These are phyloP conservation scores for Trichoderma koningii DNA, from an alignment of 2,329 filamentous ascomycete genomes.

Conservation along the genomic window DNA sequence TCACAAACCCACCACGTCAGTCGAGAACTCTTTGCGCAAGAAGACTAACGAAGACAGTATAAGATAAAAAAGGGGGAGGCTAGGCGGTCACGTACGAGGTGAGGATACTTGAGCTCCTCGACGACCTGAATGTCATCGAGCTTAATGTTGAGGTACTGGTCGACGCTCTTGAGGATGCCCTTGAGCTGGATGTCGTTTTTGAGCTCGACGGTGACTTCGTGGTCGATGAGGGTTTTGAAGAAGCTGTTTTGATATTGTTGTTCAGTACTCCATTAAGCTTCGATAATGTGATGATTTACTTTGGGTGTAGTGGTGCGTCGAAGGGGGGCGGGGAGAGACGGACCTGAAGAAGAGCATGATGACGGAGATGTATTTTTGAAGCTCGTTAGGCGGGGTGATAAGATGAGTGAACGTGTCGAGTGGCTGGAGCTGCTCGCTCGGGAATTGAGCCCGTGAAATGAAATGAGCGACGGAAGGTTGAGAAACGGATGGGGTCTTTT, in stretches of 20 bases:
- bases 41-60: too few relatives aligned
- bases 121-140: slow-evolving; percentile 92
- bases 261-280: too few relatives aligned
- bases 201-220: slow-evolving; percentile 95
- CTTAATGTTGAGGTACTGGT: slow-evolving; percentile 99
- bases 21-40: too few relatives aligned
- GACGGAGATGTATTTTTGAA: background rate
- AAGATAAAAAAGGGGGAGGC: too few relatives aligned
- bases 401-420: too few relatives aligned
- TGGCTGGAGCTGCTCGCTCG: too few relatives aligned
- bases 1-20: too few relatives aligned
- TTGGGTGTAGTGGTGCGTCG: too few relatives aligned
- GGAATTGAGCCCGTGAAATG: too few relatives aligned
- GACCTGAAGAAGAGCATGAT: slow-evolving; percentile 52
- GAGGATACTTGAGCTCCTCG: slow-evolving; percentile 92
- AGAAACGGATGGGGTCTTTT: too few relatives aligned
- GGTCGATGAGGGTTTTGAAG: slow-evolving; percentile 98
- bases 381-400: background rate
- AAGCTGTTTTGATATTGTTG: slow-evolving; percentile 59
- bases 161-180: slow-evolving; percentile 92
- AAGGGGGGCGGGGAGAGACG: background rate
- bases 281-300: too few relatives aligned
- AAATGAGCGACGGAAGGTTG: background rate
- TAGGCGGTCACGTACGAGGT: slow-evolving; percentile 80
- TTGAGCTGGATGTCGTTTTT: slow-evolving; percentile 99